Percentiles rank a stretch among this genome's conserved stretches.
Evolutionary conservation across 2,329 filamentous ascomycete species (phyloP).

Genomic region (Clarireedia hainanense): DNA sequence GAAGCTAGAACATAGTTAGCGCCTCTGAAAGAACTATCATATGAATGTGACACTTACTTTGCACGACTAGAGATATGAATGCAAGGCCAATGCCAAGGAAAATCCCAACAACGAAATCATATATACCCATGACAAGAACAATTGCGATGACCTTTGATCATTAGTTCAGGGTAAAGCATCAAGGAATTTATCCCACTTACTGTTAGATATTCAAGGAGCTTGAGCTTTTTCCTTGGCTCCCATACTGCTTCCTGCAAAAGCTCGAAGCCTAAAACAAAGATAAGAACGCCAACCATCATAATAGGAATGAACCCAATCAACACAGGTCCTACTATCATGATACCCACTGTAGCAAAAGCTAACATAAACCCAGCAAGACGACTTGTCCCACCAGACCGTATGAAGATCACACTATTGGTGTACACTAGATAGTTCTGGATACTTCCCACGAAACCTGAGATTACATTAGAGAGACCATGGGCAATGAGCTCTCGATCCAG

Average conservation of each 20-base stretch:
- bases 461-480: conserved; percentile 85
- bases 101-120: conserved; percentile 94
- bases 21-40: neutral
- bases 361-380: conserved; percentile 81
- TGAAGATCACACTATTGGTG: conserved; percentile 95
- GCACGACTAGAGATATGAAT: conserved; percentile 83
- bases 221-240: conserved; percentile 80
- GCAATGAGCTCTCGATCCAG: conserved; percentile 87
- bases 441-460: conserved; percentile 80
- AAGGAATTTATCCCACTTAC: conserved; percentile 36
- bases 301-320: conserved; percentile 93
- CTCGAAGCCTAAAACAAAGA: conserved; percentile 92
- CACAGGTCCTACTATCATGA: conserved; percentile 78
- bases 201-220: conserved; percentile 80
- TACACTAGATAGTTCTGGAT: conserved; percentile 98
- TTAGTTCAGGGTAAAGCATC: conserved; percentile 17
- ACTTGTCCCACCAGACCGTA: conserved; percentile 81
- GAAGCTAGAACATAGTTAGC: conserved; percentile 42
- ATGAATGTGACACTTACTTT: conserved; percentile 37
- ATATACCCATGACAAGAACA: conserved; percentile 89
- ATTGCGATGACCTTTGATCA: conserved; percentile 63
- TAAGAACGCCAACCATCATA: conserved; percentile 92
- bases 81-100: conserved; percentile 85
- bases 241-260: conserved; percentile 82
- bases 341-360: conserved; percentile 67